Base-by-base conservation (phyloP, 208 protist species). In the Trypanosoma scelopori region DNA sequence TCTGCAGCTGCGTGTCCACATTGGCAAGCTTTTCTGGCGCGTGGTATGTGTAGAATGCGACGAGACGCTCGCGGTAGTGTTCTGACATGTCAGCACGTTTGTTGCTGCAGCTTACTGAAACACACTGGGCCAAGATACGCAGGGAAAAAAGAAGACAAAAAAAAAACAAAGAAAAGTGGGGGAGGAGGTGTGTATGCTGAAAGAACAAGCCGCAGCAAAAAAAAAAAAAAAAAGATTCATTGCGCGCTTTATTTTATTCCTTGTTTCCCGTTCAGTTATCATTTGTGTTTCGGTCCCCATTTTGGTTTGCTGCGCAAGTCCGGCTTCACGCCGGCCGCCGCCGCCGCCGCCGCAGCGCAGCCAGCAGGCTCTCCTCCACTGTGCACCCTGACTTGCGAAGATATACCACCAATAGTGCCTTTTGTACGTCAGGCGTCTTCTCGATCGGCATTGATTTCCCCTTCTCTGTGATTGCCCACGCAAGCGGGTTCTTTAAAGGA, bases 341-440 rank as follows among this genome's bases (percentile, higher is more conserved):
- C 15, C 15, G 23, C 35, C 48, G 51, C 32, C 50, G 37, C 20
- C 74, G 74, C 32, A 92, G 65, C 5, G 79, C 71, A 0, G 49
- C 30, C 55, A 86, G 37, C 1, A 95, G 68, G 30, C 61, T 66
- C 22, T 78, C 64, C 0, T 72, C 60, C 15, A 87, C 70, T 7
- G 39, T 41, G n/a, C 77, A 48, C 16, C 82, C 60, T 12, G 81
- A 84, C 16, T 83, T 81, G 32, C 92, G 75, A n/a, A 95, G 64
- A 49, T 89, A 82, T 0, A 88, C 89, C 22, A 95, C 57, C 6
- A 95, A 65, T 9, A 85, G 75, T 11, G 82, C 89, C 69, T 82
- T 87, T 43, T 90, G 76, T 30, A 69, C 55, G 32, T 64, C 53
- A 28, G 60, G 48, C 20, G 74, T 73, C 13, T 57, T 22, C 37